Evolutionary conservation across 345 rosid genomes (phyloP).

Genomic region (Salix caprea): DNA sequence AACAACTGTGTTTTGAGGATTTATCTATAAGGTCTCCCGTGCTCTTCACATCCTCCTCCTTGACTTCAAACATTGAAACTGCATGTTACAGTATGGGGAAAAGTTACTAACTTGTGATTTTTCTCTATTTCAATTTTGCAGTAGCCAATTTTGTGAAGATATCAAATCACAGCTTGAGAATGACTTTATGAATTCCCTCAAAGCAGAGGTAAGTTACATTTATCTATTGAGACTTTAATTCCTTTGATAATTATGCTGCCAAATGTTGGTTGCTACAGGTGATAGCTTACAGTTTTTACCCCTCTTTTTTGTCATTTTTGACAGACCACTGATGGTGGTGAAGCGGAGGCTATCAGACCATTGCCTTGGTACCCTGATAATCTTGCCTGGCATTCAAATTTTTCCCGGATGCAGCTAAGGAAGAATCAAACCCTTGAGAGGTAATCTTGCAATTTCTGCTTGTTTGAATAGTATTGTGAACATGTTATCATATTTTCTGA

Average conservation of each 20-base stretch:
- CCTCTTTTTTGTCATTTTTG: background rate
- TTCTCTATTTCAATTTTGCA: slow-evolving; percentile 32
- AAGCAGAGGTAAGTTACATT: slow-evolving; percentile 49
- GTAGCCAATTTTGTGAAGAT: slow-evolving; percentile 80
- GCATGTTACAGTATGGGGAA: background rate
- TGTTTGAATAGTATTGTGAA: background rate
- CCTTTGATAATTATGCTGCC: background rate
- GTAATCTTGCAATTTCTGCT: slow-evolving; percentile 25
- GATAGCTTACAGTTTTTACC: background rate
- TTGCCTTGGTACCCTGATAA: slow-evolving; percentile 87
- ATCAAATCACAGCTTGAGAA: slow-evolving; percentile 67
- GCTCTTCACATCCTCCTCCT: too few relatives aligned
- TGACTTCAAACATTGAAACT: background rate
- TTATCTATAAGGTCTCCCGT: background rate
- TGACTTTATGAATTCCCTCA: slow-evolving; percentile 75
- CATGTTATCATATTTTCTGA: background rate
- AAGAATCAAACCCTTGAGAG: slow-evolving; percentile 88
- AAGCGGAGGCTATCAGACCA: slow-evolving; percentile 70
- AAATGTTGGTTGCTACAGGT: background rate
- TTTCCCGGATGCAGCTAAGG: slow-evolving; percentile 87
- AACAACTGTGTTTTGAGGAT: background rate
- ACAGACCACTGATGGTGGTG: slow-evolving; percentile 66
- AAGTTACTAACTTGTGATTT: background rate
- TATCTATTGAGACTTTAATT: background rate
- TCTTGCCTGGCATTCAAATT: slow-evolving; percentile 92